Conservation (phyloP, 1,139 yeast genomes). For the Zygosaccharomyces sapae region DNA sequence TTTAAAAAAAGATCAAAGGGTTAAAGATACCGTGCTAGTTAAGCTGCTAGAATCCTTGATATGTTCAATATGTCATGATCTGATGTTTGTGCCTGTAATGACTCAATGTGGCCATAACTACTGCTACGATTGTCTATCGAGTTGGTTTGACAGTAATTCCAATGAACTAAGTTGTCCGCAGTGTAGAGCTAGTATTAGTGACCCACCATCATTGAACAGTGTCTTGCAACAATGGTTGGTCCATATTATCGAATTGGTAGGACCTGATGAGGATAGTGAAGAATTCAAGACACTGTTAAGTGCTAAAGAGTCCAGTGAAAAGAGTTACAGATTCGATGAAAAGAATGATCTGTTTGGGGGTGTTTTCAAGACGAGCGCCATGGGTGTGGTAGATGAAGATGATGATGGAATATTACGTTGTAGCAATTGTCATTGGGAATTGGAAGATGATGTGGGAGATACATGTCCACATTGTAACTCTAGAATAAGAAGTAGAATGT, state of each 20-base stretch:
- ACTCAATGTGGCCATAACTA: constrained; percentile 33
- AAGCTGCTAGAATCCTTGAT: constrained; percentile 25
- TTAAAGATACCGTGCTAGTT: constrained; percentile 19
- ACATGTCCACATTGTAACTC: constrained; percentile 49
- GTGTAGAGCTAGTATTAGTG: constrained; percentile 27
- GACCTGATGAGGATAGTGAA: constrained; percentile 15
- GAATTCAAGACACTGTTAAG: constrained; percentile 7
- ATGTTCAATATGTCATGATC: constrained; percentile 35
- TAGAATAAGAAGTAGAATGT: constrained; percentile 19
- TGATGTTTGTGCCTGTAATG: constrained; percentile 35
- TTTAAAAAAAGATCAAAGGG: constrained; percentile 13
- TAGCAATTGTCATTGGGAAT: constrained; percentile 80
- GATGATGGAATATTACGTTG: constrained; percentile 81
- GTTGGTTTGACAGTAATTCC: constrained; percentile 31
- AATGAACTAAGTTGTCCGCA: constrained; percentile 34
- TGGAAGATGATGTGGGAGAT: constrained; percentile 39
- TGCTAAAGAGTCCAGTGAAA: constrained; percentile 14
- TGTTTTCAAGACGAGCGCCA: constrained; percentile 46
- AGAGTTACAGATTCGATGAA: constrained; percentile 42
- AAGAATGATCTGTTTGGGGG: constrained; percentile 44
- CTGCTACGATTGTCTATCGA: constrained; percentile 28
- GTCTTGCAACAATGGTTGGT: constrained; percentile 26
- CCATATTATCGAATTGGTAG: constrained; percentile 17
- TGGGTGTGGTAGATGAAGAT: constrained; percentile 54
- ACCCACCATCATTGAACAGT: constrained; percentile 28